phyloP scores from a whole-genome alignment of 2,329 filamentous ascomycete genomes.

The Trichoderma oligosporum region DNA sequence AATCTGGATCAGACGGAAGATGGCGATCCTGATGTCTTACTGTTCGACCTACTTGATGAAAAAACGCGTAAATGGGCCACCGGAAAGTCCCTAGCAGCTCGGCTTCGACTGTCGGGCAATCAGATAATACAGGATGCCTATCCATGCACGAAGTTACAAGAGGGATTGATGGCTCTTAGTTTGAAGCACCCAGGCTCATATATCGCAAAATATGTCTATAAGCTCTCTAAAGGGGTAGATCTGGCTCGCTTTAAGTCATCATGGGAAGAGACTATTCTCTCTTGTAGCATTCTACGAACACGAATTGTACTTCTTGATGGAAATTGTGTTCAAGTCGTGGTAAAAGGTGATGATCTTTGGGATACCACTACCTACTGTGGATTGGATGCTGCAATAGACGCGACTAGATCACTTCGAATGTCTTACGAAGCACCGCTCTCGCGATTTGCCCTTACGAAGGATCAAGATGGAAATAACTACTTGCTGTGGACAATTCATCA shows the following conservation, averaged over 20 bases:
- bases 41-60: background rate
- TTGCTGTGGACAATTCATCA: slow-evolving; percentile 11
- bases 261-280: slow-evolving; percentile 16
- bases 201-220: slow-evolving; percentile 29
- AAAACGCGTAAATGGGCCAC: background rate
- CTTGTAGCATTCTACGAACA: slow-evolving; percentile 10
- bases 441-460: background rate
- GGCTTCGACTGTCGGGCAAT: background rate
- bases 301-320: slow-evolving; percentile 15
- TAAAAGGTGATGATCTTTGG: slow-evolving; percentile 12
- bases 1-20: background rate
- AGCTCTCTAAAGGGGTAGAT: slow-evolving; percentile 23
- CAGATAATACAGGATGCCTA: slow-evolving; percentile 3
- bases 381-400: background rate
- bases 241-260: slow-evolving; percentile 11
- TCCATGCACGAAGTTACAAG: slow-evolving; percentile 30
- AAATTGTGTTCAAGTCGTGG: slow-evolving; percentile 1
- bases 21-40: background rate
- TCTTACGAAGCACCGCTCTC: background rate
- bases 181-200: slow-evolving; percentile 33
- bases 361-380: background rate
- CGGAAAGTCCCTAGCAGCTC: background rate
- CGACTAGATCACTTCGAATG: background rate
- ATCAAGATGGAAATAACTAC: background rate
- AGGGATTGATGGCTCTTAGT: slow-evolving; percentile 37